Conservation (phyloP, 257 asterid genomes). For the Petunia axillaris region DNA sequence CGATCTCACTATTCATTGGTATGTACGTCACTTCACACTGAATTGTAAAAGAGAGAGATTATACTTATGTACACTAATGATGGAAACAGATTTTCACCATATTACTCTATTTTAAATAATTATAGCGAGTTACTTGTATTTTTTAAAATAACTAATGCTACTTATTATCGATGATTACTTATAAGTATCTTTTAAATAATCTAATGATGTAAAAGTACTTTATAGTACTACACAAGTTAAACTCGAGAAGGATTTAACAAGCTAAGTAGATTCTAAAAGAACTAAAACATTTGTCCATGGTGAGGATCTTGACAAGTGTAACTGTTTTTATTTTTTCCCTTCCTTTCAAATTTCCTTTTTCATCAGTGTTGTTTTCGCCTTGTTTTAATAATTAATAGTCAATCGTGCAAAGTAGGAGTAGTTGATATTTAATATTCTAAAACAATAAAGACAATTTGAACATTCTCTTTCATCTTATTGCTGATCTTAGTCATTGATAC, state of each 20-base stretch:
- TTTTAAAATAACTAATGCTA: too few relatives aligned
- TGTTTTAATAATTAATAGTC: background rate
- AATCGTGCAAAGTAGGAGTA: background rate
- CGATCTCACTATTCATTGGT: constrained; percentile 73
- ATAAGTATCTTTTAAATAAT: too few relatives aligned
- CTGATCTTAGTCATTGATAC: background rate
- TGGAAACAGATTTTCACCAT: background rate
- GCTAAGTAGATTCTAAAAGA: too few relatives aligned
- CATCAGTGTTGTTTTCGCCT: background rate
- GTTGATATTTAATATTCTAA: background rate
- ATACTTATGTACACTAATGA: background rate
- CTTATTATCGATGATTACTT: too few relatives aligned
- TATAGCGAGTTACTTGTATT: background rate
- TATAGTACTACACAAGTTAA: too few relatives aligned
- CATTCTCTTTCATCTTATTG: background rate
- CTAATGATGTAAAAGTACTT: too few relatives aligned
- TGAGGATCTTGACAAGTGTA: background rate
- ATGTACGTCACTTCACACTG: background rate
- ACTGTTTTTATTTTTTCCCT: background rate
- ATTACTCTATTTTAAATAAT: background rate
- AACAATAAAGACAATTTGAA: background rate
- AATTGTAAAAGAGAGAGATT: background rate
- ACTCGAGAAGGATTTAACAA: too few relatives aligned
- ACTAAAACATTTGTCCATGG: background rate
- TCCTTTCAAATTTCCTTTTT: background rate